Conservation (phyloP, 108 stramenopile genomes). For the Stephanodiscus minutulus region DNA sequence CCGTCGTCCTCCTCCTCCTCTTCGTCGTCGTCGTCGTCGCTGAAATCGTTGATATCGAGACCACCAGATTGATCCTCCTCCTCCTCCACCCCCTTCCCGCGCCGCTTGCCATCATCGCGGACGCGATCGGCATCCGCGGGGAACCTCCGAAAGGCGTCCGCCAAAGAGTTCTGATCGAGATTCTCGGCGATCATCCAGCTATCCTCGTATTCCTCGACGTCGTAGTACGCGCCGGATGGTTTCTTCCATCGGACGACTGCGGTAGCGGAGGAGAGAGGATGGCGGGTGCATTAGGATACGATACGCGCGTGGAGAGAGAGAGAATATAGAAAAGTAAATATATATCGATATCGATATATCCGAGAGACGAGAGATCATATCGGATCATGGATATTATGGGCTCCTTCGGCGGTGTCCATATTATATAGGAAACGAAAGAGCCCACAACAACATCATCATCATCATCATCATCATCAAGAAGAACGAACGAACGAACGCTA, state of each 20-base stretch:
- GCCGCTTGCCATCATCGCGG: background rate
- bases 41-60: conserved; percentile 9
- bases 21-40: conserved; percentile 14
- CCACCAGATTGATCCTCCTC: conserved; percentile 1
- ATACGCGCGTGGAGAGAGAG: too few relatives aligned
- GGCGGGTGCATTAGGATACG: too few relatives aligned
- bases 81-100: background rate
- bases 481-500: too few relatives aligned
- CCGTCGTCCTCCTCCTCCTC: conserved; percentile 16
- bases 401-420: too few relatives aligned
- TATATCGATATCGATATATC: background rate
- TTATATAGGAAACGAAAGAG: background rate
- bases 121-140: conserved; percentile 27
- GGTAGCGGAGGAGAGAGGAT: background rate
- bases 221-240: conserved; percentile 6
- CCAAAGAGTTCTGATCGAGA: conserved; percentile 37
- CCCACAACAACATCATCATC: too few relatives aligned
- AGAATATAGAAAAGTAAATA: background rate
- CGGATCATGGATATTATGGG: too few relatives aligned
- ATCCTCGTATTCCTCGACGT: conserved; percentile 7
- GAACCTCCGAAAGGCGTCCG: conserved; percentile 32
- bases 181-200: conserved; percentile 34
- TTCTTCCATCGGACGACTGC: conserved; percentile 37
- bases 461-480: too few relatives aligned
- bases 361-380: too few relatives aligned